A percentile compares a stretch with the other conserved stretches of the same genome.
Evolutionary conservation across 768 basidiomycete genomes (phyloP).

Genomic region (Scleroderma bovista): DNA sequence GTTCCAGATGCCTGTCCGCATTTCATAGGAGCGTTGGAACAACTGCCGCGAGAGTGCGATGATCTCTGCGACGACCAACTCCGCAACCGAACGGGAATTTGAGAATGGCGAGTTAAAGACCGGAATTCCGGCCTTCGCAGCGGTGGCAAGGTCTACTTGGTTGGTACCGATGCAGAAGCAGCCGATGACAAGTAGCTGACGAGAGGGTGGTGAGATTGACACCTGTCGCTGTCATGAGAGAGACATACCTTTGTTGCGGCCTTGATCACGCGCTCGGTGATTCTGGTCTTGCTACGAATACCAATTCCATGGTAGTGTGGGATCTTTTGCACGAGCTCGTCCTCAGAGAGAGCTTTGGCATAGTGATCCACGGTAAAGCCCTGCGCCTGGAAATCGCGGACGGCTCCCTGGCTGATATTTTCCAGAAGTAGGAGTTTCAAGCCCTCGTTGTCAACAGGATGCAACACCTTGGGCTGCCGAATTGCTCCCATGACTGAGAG

Average conservation of each 20-base stretch:
- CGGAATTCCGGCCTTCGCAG: slow-evolving; percentile 84
- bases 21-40: slow-evolving; percentile 81
- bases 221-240: background rate
- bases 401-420: slow-evolving; percentile 92
- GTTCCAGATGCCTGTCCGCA: slow-evolving; percentile 93
- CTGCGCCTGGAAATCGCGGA: slow-evolving; percentile 67
- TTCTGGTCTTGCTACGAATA: slow-evolving; percentile 96
- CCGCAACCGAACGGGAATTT: slow-evolving; percentile 98
- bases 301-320: slow-evolving; percentile 89
- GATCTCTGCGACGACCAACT: slow-evolving; percentile 92
- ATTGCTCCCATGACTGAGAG: slow-evolving; percentile 30
- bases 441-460: slow-evolving; percentile 77
- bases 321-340: slow-evolving; percentile 83
- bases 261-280: slow-evolving; percentile 84
- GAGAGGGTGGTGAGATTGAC: background rate
- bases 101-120: slow-evolving; percentile 99
- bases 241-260: slow-evolving; percentile 73
- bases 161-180: slow-evolving; percentile 99
- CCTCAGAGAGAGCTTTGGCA: slow-evolving; percentile 83
- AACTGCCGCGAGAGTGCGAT: slow-evolving; percentile 93
- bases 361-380: slow-evolving; percentile 92
- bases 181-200: slow-evolving; percentile 88
- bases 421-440: slow-evolving; percentile 84
- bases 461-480: slow-evolving; percentile 64
- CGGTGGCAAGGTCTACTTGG: slow-evolving; percentile 87